Base-by-base conservation (phyloP, 768 basidiomycete species). In the Boletus vermiculosoides region DNA sequence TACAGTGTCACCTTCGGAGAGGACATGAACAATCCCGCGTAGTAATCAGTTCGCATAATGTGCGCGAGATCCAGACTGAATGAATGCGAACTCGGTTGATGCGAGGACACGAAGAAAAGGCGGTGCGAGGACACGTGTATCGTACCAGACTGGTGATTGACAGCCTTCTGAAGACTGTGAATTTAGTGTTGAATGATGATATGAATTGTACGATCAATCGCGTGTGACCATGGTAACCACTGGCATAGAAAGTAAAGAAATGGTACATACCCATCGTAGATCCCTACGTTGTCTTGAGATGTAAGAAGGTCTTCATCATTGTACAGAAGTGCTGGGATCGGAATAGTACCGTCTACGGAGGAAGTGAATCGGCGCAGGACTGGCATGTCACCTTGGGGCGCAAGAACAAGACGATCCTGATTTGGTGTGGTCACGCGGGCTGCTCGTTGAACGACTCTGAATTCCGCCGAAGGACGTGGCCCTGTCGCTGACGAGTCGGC, bases 21-120 rank as follows among this genome's bases (percentile, higher is more conserved):
- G 4, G 91, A 94, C 52, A 83, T 89, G 78, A 98, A 89, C 50
- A 98, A 83, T 2, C 96, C 94, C 4, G 87, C 86, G 68, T 96
- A 98, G 71, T 88, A 81, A 52, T 97, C 92, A 1, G 94, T 96
- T 64, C 87, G 87, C 0, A 74, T 73, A 47, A 98, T 78, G 60
- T 74, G 75, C 0, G 78, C 73, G 18, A 98, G 81, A 61, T 85
- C 80, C 58, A 96, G 66, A 13, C 79, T 76, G 64, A 94, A 87
- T 0, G 92, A 94, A 39, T 80, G 72, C 2, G 74, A 68, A n/a
- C 66, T 69, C 18, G 82, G 71, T 49, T 81, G 75, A 33, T 76
- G 67, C 31, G 71, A 63, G 66, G 90, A 83, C 59, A 93, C 78
- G 74, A 90, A 94, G 76, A 98, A 86, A 0, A 98, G 74, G 33